These are phyloP conservation scores for Stenogyne calaminthoides DNA, from an alignment of 305 asterid genomes.

Conservation along the genomic window DNA sequence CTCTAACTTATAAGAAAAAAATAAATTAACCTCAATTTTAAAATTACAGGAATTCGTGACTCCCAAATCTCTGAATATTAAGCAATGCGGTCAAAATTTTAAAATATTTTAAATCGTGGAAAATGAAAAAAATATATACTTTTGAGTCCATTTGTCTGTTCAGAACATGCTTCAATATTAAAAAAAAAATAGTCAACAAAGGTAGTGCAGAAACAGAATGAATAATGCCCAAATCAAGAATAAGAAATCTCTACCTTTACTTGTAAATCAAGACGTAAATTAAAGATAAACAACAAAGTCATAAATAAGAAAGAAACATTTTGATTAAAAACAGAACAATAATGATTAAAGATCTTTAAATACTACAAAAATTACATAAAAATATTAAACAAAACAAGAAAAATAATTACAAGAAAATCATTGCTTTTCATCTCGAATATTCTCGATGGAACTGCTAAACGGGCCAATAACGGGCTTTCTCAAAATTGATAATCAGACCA, in stretches of 20 bases:
- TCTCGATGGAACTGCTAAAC: constrained; percentile 66
- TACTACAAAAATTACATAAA: not conserved
- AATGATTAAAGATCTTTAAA: not conserved
- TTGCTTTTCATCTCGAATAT: constrained; percentile 41
- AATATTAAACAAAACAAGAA: not conserved
- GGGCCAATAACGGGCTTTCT: no score
- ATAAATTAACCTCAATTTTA: not conserved
- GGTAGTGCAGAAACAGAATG: not conserved
- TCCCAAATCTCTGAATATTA: not conserved
- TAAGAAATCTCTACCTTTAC: constrained; percentile 29
- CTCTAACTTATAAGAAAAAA: not conserved
- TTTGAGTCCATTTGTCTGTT: constrained; percentile 26
- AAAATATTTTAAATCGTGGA: not conserved
- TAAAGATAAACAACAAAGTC: not conserved
- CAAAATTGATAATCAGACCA: constrained; percentile 24
- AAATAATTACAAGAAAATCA: not conserved
- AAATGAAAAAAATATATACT: not conserved
- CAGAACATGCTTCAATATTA: constrained; percentile 17
- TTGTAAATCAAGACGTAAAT: constrained; percentile 34
- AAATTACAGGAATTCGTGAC: not conserved
- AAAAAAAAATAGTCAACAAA: constrained; percentile 4
- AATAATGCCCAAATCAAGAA: not conserved
- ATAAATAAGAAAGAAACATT: not conserved
- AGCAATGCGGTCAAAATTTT: not conserved
- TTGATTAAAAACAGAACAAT: constrained; percentile 18